Base-by-base conservation (phyloP, 2,329 filamentous ascomycete genomes). In the Fusarium mangiferae region DNA sequence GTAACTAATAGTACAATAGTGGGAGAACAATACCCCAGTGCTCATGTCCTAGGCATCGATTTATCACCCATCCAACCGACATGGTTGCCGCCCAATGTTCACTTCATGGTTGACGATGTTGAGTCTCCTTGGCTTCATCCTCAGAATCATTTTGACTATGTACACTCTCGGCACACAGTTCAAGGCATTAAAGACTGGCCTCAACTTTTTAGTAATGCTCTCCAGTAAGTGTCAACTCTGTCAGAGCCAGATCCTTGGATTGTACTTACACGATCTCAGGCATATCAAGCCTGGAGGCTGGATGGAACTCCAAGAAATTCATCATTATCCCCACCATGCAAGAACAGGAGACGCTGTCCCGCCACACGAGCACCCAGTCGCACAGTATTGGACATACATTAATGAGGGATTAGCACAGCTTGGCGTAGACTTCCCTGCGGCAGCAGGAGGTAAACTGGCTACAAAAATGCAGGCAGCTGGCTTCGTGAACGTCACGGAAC, bases 101-200 rank as follows among this genome's bases (percentile, higher is more conserved):
- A 83, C 30, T 90, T 90, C 73, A 81, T 88, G 76, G 83, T 90
- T 17, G 89, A 91, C 66, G 89, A 91, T 70, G 84, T 87, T 33
- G 89, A 91, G 78, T 85, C 84, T 63, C 83, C 84, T 9, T 91
- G 89, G 89, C 78, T 89, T 22, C 85, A 89, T 68, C 85, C 86
- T 10, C 76, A 79, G 8, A 85, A 89, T 67, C 84, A 87, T 58
- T 91, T 90, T 62, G 89, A 91, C 77, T 90, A 90, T 66, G 85
- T 91, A 39, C 89, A 91, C 76, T 85, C 87, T n/a, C 84, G 90
- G 7, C 86, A 89, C 63, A 87, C 88, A 3, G 86, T 88, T 20
- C 85, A 87, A 83, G 87, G 86, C 5, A 87, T 91, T 66, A 86
- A 84, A 55, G 84, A 90, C 75, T 91, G 89, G 88, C 83, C 83